Base-by-base conservation (phyloP, 306 rosid genomes). In the Citrullus colocynthis region DNA sequence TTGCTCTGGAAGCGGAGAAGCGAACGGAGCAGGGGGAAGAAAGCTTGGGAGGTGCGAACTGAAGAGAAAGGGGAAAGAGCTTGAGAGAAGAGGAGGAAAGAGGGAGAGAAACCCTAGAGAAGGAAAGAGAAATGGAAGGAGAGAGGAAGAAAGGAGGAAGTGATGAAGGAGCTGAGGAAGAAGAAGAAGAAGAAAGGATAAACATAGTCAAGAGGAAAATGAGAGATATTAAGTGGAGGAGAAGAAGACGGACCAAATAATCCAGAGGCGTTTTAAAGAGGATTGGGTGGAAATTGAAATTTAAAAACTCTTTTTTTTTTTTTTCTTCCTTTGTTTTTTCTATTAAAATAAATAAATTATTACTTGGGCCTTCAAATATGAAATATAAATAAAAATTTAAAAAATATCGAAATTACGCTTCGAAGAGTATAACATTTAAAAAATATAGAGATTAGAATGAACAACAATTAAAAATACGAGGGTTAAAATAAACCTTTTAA, bases 101-200 rank as follows among this genome's bases (percentile, higher is more conserved):
- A 62, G 54, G 79, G 45, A n/a, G 73, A 34, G 55, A 60, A 79
- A 2, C 74, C 62, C 76, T 66, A 55, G 81, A 39, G 82, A 69
- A 17, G 85, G 75, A 17, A 80, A 44, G 6, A 56, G 42, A 32
- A 81, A 55, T 16, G 81, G 75, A 20, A 30, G 81, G 5, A 63
- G 80, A 2, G 66, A 39, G 14, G 69, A 66, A 75, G 48, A 81
- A 63, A 51, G 88, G 9, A 78, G 85, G 15, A 0, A 45, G 14
- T 42, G 84, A 77, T 5, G 81, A 58, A 55, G 77, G 21, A 56
- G 76, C 34, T 14, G 72, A 36, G 17, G 85, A 64, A 9, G 83
- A 62, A 32, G 81, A n/a, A 14, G 82, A 39, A 18, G 85, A 65
- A 54, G 87, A 84, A 49, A 84, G 82, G 86, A 81, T 82, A 80